Evolutionary conservation across 23 red algal genomes (phyloP), one percentile per base, ranked within the genome.

Genomic region (Gracilaria domingensis): DNA sequence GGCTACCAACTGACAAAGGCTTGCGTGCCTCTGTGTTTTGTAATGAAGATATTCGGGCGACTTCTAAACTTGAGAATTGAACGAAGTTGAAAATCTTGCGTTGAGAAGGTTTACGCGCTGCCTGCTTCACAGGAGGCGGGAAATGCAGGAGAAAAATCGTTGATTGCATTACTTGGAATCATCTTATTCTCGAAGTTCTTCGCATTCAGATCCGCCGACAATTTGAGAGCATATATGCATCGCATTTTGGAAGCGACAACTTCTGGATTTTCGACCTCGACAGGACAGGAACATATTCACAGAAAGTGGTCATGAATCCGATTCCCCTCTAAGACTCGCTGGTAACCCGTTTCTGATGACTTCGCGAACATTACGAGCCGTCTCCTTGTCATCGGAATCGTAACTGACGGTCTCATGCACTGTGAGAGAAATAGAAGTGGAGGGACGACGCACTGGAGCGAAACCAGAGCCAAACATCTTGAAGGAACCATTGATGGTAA

Each of bases 401-500:
- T 40, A 8, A 14, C 8, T 77, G 7, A 77, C 20, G 9, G 38
- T 23, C 39, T 77, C 34, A 50, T 77, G 72, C 72, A 77, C 72
- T 29, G 72, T 77, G 30, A 77, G 21, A 30, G 45, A 51, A 7
- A 61, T 90, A 71, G 42, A 49, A 49, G 0, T 62, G 37, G 87
- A 57, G 32, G 42, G 57, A 28, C 51, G 87, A 58, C 47, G 57
- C 28, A 45, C 14, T 12, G 87, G 55, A 20, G 77, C 36, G 25
- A 47, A 17, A 26, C 58, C 73, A n/a, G 48, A 51, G 4, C 39
- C 87, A 71, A 80, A 76, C 8, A 88, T 12, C 37, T 36, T 48
- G 33, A 24, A 71, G 30, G 56, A 56, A 26, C 87, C 87, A 69
- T 80, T 21, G 12, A 90, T 79, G 50, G 87, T 81, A 25, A 90